Conservation (phyloP, 768 basidiomycete genomes). For the Stropharia rugosoannulata region DNA sequence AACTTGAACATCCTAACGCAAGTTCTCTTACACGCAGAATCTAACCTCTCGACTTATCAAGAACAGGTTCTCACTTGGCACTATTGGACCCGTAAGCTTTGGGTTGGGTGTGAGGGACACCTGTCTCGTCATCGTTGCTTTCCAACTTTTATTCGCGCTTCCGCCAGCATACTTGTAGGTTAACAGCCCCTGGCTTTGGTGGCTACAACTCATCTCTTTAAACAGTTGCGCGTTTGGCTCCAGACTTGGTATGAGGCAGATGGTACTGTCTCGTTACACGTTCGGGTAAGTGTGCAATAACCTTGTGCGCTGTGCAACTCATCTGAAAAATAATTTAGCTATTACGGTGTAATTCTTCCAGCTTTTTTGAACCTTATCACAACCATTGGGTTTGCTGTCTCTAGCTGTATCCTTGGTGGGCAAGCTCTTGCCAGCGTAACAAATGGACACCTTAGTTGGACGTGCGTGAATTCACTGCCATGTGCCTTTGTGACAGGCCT, state of each 20-base stretch:
- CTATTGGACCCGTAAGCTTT: conserved; percentile 59
- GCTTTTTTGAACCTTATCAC: conserved; percentile 52
- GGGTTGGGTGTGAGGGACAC: conserved; percentile 59
- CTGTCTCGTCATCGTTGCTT: conserved; percentile 60
- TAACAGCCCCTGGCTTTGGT: background rate
- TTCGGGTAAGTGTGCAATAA: conserved; percentile 25
- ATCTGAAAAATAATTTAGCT: conserved; percentile 3
- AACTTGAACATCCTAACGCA: conserved; percentile 65
- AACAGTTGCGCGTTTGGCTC: conserved; percentile 72
- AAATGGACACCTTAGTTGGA: conserved; percentile 27
- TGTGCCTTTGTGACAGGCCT: background rate
- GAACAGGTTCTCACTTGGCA: conserved; percentile 61
- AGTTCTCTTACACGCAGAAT: conserved; percentile 4
- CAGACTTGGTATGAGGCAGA: conserved; percentile 78
- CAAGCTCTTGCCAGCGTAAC: conserved; percentile 32
- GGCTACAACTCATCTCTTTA: background rate
- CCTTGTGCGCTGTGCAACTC: background rate
- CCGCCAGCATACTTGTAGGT: conserved; percentile 61
- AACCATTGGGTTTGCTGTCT: conserved; percentile 56
- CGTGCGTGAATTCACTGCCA: conserved; percentile 17
- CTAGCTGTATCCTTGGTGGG: conserved; percentile 64
- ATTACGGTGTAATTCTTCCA: conserved; percentile 49
- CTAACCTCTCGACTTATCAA: background rate
- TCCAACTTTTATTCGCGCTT: conserved; percentile 55
- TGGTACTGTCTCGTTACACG: conserved; percentile 61